Evolutionary conservation across 441 rosid genomes (phyloP).

Genomic region (Adansonia grandidieri): DNA sequence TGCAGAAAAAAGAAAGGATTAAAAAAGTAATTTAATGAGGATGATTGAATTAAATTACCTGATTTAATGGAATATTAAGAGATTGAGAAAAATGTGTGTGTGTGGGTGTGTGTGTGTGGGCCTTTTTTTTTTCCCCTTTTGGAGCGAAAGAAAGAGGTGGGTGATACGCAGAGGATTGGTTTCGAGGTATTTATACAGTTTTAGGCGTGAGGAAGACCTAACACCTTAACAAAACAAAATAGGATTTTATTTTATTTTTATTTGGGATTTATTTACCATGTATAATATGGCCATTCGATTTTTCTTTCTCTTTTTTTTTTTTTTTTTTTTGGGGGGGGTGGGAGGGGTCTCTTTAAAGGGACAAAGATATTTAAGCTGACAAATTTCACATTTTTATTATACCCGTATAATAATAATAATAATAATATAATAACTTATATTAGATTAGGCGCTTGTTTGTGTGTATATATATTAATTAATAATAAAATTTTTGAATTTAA

Average conservation of each 20-base stretch:
- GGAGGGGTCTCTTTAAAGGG: neutral
- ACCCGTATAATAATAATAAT: neutral
- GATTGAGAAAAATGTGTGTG: too few relatives aligned
- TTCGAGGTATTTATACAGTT: slow-evolving; percentile 19
- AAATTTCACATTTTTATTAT: neutral
- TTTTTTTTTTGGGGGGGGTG: too few relatives aligned
- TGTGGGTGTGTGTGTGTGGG: neutral
- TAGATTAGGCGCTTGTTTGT: too few relatives aligned
- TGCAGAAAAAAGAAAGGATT: neutral
- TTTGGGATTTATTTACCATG: neutral
- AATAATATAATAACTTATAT: too few relatives aligned
- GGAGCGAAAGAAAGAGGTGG: neutral
- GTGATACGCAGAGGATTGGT: neutral
- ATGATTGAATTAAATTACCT: slow-evolving; percentile 18
- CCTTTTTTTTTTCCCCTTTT: neutral
- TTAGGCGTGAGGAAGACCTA: neutral
- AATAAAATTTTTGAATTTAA: too few relatives aligned
- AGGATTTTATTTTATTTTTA: neutral
- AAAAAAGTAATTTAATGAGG: neutral
- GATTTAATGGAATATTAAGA: neutral
- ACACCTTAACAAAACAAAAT: neutral
- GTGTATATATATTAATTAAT: too few relatives aligned
- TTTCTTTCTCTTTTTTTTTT: too few relatives aligned
- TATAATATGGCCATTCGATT: neutral
- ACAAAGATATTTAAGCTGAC: neutral